Base-by-base conservation (phyloP, 2,329 filamentous ascomycete genomes). In the Pseudocercospora fijiensis region DNA sequence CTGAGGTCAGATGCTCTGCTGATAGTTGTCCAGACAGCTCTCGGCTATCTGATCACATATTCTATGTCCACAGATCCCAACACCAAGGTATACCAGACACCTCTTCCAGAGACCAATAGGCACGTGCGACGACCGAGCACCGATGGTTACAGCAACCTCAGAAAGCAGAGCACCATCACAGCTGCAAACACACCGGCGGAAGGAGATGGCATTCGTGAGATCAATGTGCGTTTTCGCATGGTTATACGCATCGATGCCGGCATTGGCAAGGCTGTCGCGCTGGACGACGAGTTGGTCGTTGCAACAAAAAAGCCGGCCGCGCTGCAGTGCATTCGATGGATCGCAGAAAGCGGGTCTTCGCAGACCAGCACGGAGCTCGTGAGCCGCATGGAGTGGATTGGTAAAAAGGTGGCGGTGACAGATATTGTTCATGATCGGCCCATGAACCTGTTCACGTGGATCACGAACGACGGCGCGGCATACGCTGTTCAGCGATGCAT, bases 201-300 rank as follows among this genome's bases (percentile, higher is more conserved):
- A 76, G 90, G 90, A 9, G 85, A 85, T 56, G 91, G 91, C 3
- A 88, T 96, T 57, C 86, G 87, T 59, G 95, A 99, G 77, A 87
- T 96, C 61, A 96, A 90, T 71, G 84, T 99, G 56, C 90, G 92
- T 10, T 99, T 99, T 78, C 87, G 94, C 62, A 96, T 97, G 90
- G 94, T 96, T 13, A 98, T 99, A 74, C 96, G 96, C 75, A 92
- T 99, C 18, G 95, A 99, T 77, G 95, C 95, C 2, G 95, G 95
- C 2, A 97, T 99, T 71, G 88, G 88, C 70, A 91, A 88, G 72
- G 92, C 91, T 10, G 80, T 98, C 60, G 94, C 95, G 2, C 83
- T 98, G 22, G 95, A 98, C 69, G 91, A 96, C 61, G 95, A 98
- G 76, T 82, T 99, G 45, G 84, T 98, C 22, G 93, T 99, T 58